phyloP scores from a whole-genome alignment of 768 basidiomycete species.

The Tulasnella calospora region DNA sequence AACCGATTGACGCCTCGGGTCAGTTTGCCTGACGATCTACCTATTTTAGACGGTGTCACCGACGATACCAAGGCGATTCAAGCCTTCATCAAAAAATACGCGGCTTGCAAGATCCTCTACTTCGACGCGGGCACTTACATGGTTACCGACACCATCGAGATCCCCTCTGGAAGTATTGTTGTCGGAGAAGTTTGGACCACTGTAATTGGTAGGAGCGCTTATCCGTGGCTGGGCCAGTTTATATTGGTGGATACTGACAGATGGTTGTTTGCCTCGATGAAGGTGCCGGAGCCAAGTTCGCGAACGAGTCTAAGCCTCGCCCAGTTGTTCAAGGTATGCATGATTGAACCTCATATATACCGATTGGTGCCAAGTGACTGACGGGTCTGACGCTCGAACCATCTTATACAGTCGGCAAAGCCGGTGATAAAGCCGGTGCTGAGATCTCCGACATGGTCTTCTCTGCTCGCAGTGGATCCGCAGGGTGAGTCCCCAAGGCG shows the following conservation, averaged over 20 bases:
- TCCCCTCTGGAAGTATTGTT: conserved; percentile 55
- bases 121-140: conserved; percentile 66
- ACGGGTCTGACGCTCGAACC: too few relatives aligned
- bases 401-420: background rate
- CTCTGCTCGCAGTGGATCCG: conserved; percentile 46
- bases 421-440: conserved; percentile 47
- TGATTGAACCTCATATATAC: background rate
- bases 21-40: background rate
- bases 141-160: conserved; percentile 50
- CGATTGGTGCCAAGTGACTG: too few relatives aligned
- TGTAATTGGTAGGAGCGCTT: conserved; percentile 43
- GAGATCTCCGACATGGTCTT: conserved; percentile 66
- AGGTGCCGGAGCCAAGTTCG: conserved; percentile 44
- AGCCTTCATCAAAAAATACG: conserved; percentile 54
- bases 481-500: conserved; percentile 36
- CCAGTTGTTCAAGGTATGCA: conserved; percentile 40
- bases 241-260: background rate
- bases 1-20: too few relatives aligned
- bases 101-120: conserved; percentile 75
- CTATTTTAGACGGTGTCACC: conserved; percentile 51
- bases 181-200: conserved; percentile 61
- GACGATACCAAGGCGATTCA: conserved; percentile 71
- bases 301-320: conserved; percentile 43
- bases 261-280: background rate
- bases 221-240: background rate